Base-by-base conservation (phyloP, 768 basidiomycete genomes). In the Psilocybe subaeruginosa region DNA sequence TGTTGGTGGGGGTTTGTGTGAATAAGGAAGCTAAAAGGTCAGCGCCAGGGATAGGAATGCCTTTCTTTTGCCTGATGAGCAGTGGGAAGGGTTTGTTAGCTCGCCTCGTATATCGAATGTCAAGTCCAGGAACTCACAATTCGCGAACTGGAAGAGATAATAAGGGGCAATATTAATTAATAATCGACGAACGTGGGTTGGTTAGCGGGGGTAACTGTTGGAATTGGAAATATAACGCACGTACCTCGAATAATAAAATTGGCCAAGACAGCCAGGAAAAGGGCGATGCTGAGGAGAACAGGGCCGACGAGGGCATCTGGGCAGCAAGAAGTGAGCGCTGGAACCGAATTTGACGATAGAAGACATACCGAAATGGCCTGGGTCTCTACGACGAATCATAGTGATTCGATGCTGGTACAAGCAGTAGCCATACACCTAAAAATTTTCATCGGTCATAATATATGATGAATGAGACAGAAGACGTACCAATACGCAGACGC, bases 231-330 rank as follows among this genome's bases (percentile, higher is more conserved):
- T 50, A 19, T 27, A 54, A 43, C 48, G 52, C 19, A 77, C 85
- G 64, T 68, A 93, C 92, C 89, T 76, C 96, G 88, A 61, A 97
- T 80, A 62, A 93, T 68, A 70, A 98, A 97, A 75, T 98, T 98
- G 51, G 86, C 82, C 30, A 97, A 82, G 7, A 99, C 84, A 7
- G 94, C 97, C 49, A 89, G 74, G 79, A 99, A 99, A 14, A 99
- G 84, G 11, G 90, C 78, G 5, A 84, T 76, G 68, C 92, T 95
- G 52, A 99, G 86, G 33, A 95, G 60, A 23, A 98, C 70, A 0
- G 97, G 97, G 1, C 96, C 97, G 2, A 82, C 71, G 7, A 95
- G 83, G 53, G 88, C 84, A 68, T 97, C 97, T 97, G 64, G 16
- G 54, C 50, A 35, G 29, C 16, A 49, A 17, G 17, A 8, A 12